Evolutionary conservation across 306 rosid genomes (phyloP), one percentile per base, ranked within the genome.

Genomic region (Sechiopsis laciniata): DNA sequence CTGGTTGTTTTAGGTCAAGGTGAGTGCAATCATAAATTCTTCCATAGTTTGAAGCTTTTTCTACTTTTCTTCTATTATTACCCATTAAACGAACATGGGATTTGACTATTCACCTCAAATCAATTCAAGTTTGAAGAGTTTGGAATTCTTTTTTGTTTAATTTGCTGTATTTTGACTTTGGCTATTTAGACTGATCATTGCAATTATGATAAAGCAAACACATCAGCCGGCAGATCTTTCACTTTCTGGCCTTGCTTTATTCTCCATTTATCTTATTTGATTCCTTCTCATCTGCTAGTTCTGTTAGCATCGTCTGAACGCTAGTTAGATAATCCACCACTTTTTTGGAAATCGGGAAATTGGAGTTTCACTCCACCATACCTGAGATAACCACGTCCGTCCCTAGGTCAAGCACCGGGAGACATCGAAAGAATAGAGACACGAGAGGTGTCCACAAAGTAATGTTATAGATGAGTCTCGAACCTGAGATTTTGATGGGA

Each of bases 171-270:
- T 70, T 51, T 70, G 74, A 70, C 60, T 51, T 55, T 50, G 12
- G 56, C 20, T 70, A 22, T 51, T 24, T 24, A 15, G 24, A 70
- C 15, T 13, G 74, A 21, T 20, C 37, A 46, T 20, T 48, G 19
- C 58, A 50, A 26, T 24, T 22, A 50, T 51, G 59, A 51, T 46
- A 24, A 42, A 42, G 11, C 73, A 68, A 51, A 16, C 74, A 51
- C 52, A 70, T 70, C 74, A 70, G 59, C 48, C 16, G 59, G 74
- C 46, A 70, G 48, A 70, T 70, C 48, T 70, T 50, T 70, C 48
- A 26, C 60, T 58, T 70, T 70, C 29, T 70, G 15, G 22, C 74
- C 60, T 70, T 51, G 60, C 46, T 50, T 50, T 51, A 70, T 70
- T 70, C 74, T 70, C 24, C 2, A n/a, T 68, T 50, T 68, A 68